Evolutionary conservation across 371 early-diverging fungal genomes (phyloP).

Genomic region (Conidiobolus incongruus): DNA sequence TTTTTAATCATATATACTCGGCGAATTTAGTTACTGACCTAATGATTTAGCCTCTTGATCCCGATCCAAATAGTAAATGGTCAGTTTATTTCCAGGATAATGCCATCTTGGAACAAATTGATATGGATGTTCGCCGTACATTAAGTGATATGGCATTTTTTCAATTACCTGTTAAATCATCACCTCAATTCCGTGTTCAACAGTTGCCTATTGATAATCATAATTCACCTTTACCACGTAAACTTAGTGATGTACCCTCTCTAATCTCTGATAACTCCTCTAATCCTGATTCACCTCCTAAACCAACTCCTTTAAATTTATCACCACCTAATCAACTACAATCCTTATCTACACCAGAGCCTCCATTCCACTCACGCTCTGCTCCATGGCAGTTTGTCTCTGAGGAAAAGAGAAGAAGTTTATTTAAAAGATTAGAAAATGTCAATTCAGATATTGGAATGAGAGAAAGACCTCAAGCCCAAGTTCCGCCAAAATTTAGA

Average conservation of each 20-base stretch:
- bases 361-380: not conserved
- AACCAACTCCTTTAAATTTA: not conserved
- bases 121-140: constrained; percentile 63
- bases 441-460: too few relatives aligned
- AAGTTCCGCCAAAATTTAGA: not conserved
- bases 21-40: not conserved
- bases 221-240: not conserved
- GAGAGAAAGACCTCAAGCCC: not conserved
- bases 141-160: constrained; percentile 65
- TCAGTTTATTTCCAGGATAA: constrained; percentile 29
- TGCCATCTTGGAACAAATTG: constrained; percentile 46
- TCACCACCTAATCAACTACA: not conserved
- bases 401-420: not conserved
- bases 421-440: too few relatives aligned
- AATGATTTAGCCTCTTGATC: constrained; percentile 15
- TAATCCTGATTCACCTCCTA: not conserved
- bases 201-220: not conserved
- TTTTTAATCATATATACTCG: not conserved
- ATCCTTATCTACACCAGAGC: not conserved
- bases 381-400: not conserved
- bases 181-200: constrained; percentile 21
- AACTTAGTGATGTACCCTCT: not conserved
- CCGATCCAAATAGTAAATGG: constrained; percentile 20
- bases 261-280: too few relatives aligned
- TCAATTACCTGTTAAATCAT: constrained; percentile 31